Percentiles rank a stretch among this genome's conserved stretches.
phyloP scores from a whole-genome alignment of 805 yeast genomes.

The Candida xyloterini region DNA sequence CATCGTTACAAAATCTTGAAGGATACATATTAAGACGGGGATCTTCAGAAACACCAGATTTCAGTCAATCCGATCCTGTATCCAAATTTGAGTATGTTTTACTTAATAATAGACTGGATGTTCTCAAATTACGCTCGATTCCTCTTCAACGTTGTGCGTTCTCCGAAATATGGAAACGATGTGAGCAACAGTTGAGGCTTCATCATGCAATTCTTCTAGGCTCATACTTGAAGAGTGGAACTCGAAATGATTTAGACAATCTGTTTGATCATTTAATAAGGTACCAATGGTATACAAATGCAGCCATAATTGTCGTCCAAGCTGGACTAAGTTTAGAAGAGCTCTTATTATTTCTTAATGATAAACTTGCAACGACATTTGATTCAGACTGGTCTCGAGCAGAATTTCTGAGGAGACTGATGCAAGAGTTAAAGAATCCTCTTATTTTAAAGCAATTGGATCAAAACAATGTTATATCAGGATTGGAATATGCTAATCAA shows the following conservation, averaged over 20 bases:
- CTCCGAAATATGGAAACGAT: neutral
- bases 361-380: conserved; percentile 1
- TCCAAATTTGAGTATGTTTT: conserved; percentile 1
- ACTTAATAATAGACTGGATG: neutral
- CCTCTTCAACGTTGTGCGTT: neutral
- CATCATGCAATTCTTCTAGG: conserved; percentile 1
- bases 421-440: conserved; percentile 3
- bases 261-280: conserved; percentile 7
- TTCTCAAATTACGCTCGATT: neutral
- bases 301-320: conserved; percentile 6
- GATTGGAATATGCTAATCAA: conserved; percentile 8
- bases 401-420: conserved; percentile 12
- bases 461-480: neutral
- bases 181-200: neutral
- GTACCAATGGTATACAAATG: conserved; percentile 14
- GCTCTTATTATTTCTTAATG: conserved; percentile 2
- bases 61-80: neutral
- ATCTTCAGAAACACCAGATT: neutral
- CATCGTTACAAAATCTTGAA: conserved; percentile 6
- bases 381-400: conserved; percentile 13
- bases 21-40: conserved; percentile 1
- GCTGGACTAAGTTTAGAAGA: conserved; percentile 11
- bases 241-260: neutral
- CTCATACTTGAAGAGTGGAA: neutral
- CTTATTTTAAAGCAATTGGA: conserved; percentile 10